phyloP scores from a whole-genome alignment of 2,329 filamentous ascomycete species.

The Alternaria consortialis region DNA sequence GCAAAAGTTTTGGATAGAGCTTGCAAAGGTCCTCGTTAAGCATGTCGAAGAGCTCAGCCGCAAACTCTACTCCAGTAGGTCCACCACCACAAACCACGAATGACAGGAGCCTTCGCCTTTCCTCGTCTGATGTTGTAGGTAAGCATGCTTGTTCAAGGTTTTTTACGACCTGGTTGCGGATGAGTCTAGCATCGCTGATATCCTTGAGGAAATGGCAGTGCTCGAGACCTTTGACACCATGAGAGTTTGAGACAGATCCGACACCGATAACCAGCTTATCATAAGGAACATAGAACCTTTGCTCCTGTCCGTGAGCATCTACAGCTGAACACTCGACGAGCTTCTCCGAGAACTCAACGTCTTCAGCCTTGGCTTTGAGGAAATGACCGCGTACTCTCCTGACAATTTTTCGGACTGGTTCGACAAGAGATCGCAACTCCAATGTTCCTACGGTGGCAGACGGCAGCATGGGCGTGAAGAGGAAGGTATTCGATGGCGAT shows the following conservation, averaged over 20 bases:
- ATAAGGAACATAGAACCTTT: conserved; percentile 92
- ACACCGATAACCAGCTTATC: conserved; percentile 95
- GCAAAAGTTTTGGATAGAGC: conserved; percentile 82
- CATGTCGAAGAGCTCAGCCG: conserved; percentile 93
- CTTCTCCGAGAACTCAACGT: conserved; percentile 91
- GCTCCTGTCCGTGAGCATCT: conserved; percentile 74
- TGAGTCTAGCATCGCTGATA: conserved; percentile 87
- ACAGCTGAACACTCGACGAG: conserved; percentile 84
- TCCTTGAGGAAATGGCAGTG: conserved; percentile 96
- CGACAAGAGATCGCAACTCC: conserved; percentile 88
- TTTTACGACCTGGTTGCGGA: conserved; percentile 85
- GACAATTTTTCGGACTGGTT: conserved; percentile 89
- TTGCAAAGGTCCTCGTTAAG: conserved; percentile 88
- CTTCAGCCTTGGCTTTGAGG: conserved; percentile 83
- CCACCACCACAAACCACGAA: conserved; percentile 97
- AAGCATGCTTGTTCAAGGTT: conserved; percentile 92
- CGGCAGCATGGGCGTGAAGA: conserved; percentile 98
- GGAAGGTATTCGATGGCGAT: conserved; percentile 93
- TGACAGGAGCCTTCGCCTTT: conserved; percentile 85
- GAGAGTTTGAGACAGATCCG: conserved; percentile 90
- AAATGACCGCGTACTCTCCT: conserved; percentile 84
- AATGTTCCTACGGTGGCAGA: conserved; percentile 96
- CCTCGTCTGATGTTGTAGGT: conserved; percentile 89
- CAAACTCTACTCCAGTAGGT: conserved; percentile 96
- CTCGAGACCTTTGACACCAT: conserved; percentile 93